A percentile compares a stretch with the other conserved stretches of the same genome.
phyloP scores from a whole-genome alignment of 495 filamentous ascomycete species.

The Chaetomium tenue region DNA sequence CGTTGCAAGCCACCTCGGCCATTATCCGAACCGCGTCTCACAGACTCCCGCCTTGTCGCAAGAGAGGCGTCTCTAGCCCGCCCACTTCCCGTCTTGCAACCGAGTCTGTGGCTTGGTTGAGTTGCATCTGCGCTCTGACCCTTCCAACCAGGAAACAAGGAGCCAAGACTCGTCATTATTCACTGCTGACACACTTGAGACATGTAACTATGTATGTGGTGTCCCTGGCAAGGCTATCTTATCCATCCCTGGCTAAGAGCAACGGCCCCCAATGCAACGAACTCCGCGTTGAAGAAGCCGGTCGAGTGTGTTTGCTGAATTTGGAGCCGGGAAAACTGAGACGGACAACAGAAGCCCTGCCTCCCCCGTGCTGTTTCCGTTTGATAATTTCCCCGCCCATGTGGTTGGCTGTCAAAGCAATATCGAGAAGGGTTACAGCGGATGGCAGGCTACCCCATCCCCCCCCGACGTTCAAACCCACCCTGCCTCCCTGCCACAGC shows the following conservation, averaged over 20 bases:
- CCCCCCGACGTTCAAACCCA: neutral
- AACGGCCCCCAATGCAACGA: no score
- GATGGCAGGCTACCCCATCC: conserved; percentile 4
- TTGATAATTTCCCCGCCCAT: conserved; percentile 1
- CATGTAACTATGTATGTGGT: no score
- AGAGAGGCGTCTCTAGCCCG: neutral
- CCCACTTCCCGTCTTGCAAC: neutral
- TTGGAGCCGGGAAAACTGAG: neutral
- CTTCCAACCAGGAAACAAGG: neutral
- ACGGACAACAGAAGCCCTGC: neutral
- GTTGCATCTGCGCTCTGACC: neutral
- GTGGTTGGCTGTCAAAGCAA: conserved; percentile 3
- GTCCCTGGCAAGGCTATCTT: no score
- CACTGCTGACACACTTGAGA: no score
- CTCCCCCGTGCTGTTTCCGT: neutral
- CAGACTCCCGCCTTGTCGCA: neutral
- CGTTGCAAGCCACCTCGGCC: neutral
- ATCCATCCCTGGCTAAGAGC: no score
- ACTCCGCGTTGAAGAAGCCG: no score
- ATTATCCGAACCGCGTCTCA: conserved; percentile 8
- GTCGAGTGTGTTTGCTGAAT: neutral
- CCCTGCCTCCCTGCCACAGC: neutral
- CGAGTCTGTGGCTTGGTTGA: neutral
- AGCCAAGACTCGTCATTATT: neutral
- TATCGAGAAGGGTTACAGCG: neutral